Conservation (phyloP, 176 grass and related monocot genomes). For the Aegilops bicornis region DNA sequence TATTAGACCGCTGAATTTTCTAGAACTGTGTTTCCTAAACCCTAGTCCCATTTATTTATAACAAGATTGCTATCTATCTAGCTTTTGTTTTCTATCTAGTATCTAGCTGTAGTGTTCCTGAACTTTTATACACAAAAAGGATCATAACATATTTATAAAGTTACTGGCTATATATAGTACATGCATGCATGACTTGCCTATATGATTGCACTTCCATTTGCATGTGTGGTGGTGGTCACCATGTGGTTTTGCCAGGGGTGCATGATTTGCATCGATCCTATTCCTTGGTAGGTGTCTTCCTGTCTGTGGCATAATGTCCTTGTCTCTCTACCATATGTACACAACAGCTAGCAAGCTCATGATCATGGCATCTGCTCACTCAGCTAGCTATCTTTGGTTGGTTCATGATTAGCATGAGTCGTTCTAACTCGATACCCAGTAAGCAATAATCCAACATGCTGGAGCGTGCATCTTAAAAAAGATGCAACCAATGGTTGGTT, state of each 20-base stretch:
- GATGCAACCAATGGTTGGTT: background rate
- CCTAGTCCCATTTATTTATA: no score
- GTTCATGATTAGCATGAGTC: slow-evolving; percentile 47
- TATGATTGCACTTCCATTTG: slow-evolving; percentile 36
- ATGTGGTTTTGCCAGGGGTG: slow-evolving; percentile 45
- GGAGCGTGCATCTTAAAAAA: slow-evolving; percentile 15
- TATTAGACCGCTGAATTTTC: no score
- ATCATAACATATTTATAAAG: background rate
- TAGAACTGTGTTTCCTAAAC: no score
- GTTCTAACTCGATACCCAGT: background rate
- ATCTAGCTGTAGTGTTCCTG: slow-evolving; percentile 2
- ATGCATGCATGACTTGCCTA: slow-evolving; percentile 23
- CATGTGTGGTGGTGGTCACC: slow-evolving; percentile 52
- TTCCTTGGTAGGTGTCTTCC: slow-evolving; percentile 42
- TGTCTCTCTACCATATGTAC: slow-evolving; percentile 29
- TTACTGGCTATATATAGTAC: background rate
- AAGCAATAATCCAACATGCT: slow-evolving; percentile 34
- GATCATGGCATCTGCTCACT: slow-evolving; percentile 13
- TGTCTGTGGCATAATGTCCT: slow-evolving; percentile 38
- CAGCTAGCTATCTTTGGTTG: slow-evolving; percentile 22
- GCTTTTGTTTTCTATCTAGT: background rate
- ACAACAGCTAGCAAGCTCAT: slow-evolving; percentile 31
- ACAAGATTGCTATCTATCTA: background rate
- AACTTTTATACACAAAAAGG: background rate
- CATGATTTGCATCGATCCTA: slow-evolving; percentile 44